Percentiles rank a stretch among this genome's conserved stretches.
Evolutionary conservation across 345 rosid species (phyloP).

Genomic region (Gossypium bickii): DNA sequence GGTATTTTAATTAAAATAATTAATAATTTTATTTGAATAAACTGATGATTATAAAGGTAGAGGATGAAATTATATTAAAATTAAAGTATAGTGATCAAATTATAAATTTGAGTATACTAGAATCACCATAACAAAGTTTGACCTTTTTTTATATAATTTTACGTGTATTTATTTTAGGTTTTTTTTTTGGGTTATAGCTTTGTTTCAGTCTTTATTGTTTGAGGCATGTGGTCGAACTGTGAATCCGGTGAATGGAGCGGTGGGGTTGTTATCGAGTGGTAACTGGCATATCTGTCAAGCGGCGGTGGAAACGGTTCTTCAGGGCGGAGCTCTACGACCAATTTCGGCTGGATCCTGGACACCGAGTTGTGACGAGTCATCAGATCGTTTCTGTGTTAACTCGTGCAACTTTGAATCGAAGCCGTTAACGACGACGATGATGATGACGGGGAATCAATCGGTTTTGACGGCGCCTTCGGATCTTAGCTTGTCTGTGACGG

Average conservation of each 20-base stretch:
- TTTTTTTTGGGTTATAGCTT: constrained; percentile 22
- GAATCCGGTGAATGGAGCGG: constrained; percentile 58
- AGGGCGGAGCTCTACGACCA: constrained; percentile 40
- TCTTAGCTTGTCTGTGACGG: constrained; percentile 20
- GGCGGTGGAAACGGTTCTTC: constrained; percentile 49
- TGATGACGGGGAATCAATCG: constrained; percentile 18
- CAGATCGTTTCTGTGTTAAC: constrained; percentile 22
- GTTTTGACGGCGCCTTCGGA: constrained; percentile 16
- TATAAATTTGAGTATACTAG: too few relatives aligned
- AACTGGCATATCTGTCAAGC: constrained; percentile 56
- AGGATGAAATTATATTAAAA: too few relatives aligned
- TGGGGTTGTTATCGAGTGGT: constrained; percentile 53
- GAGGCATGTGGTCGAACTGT: constrained; percentile 65
- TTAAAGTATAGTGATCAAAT: too few relatives aligned
- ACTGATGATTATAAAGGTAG: too few relatives aligned
- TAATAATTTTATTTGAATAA: too few relatives aligned
- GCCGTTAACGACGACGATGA: not conserved
- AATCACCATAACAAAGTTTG: too few relatives aligned
- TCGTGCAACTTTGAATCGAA: constrained; percentile 19
- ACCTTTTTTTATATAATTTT: not conserved
- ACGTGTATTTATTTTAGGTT: not conserved
- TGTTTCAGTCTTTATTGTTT: constrained; percentile 53
- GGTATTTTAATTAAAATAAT: too few relatives aligned
- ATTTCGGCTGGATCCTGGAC: constrained; percentile 20
- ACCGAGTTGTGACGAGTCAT: constrained; percentile 29